Conservation (phyloP, 1,139 yeast species). For the Suhomyces panamericanus region DNA sequence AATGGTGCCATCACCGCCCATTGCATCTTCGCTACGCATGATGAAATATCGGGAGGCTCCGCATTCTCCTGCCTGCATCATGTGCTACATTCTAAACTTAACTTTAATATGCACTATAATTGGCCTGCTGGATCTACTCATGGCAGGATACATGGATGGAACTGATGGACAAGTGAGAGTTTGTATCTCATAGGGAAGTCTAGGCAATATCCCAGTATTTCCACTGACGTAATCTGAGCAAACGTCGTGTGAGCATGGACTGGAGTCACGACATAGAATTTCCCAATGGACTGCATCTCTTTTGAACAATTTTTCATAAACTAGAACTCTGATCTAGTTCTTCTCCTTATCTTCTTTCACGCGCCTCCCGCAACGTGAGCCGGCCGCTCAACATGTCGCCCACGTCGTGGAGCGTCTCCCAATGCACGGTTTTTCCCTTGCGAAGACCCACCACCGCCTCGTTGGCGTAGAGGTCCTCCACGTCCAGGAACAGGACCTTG, state of each 20-base stretch:
- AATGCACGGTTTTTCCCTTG: constrained; percentile 67
- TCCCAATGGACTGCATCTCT: too few relatives aligned
- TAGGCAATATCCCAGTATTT: too few relatives aligned
- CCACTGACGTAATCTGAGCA: too few relatives aligned
- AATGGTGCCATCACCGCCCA: constrained; percentile 1
- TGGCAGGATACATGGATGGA: too few relatives aligned
- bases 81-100: constrained; percentile 4
- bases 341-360: constrained; percentile 1
- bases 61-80: constrained; percentile 1
- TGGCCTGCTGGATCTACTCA: too few relatives aligned
- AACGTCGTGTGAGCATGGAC: too few relatives aligned
- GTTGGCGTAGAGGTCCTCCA: constrained; percentile 53
- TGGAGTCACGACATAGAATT: too few relatives aligned
- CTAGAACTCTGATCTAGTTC: too few relatives aligned
- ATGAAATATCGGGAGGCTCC: not conserved
- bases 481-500: constrained; percentile 54
- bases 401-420: constrained; percentile 60
- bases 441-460: constrained; percentile 62
- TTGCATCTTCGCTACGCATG: constrained; percentile 6
- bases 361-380: constrained; percentile 10
- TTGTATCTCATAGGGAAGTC: too few relatives aligned
- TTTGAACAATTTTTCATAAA: too few relatives aligned
- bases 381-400: constrained; percentile 74
- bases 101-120: constrained; percentile 1
- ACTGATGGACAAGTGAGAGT: too few relatives aligned